Percentiles rank a stretch among this genome's conserved stretches.
These are phyloP conservation scores for Pleurotus citrinopileatus DNA, from an alignment of 768 basidiomycete species.

Conservation along the genomic window DNA sequence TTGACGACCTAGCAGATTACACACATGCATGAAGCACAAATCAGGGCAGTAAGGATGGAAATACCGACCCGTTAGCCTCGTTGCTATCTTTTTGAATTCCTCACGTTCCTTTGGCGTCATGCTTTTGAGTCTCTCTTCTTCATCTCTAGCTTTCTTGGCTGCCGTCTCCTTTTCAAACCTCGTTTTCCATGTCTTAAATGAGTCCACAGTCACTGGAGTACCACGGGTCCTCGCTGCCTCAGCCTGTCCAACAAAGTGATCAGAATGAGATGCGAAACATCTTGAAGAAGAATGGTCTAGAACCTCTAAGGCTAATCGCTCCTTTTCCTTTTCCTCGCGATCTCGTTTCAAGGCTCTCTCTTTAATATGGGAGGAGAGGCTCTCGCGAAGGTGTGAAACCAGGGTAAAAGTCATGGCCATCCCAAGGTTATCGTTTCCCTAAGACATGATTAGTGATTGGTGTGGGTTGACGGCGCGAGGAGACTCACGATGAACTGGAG, in stretches of 20 bases:
- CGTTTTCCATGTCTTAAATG: slow-evolving; percentile 81
- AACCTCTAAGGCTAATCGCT: slow-evolving; percentile 76
- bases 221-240: slow-evolving; percentile 87
- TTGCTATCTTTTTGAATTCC: slow-evolving; percentile 65
- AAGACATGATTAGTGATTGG: not conserved
- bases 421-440: slow-evolving; percentile 86
- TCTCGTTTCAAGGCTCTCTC: slow-evolving; percentile 52
- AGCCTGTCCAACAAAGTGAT: slow-evolving; percentile 48
- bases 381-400: slow-evolving; percentile 80
- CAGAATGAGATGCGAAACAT: slow-evolving; percentile 9
- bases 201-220: slow-evolving; percentile 83
- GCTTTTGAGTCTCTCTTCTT: slow-evolving; percentile 70
- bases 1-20: slow-evolving; percentile 68
- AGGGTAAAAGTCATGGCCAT: slow-evolving; percentile 99
- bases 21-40: slow-evolving; percentile 5
- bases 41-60: not conserved
- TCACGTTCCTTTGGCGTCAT: slow-evolving; percentile 81
- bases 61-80: slow-evolving; percentile 65
- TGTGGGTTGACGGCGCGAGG: not conserved
- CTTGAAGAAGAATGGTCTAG: slow-evolving; percentile 11
- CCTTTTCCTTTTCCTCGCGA: slow-evolving; percentile 68
- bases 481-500: slow-evolving; percentile 54
- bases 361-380: slow-evolving; percentile 61
- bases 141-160: slow-evolving; percentile 58
- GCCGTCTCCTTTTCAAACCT: slow-evolving; percentile 73